Evolutionary conservation across 345 rosid genomes (phyloP).

Genomic region (Erucastrum elatum): DNA sequence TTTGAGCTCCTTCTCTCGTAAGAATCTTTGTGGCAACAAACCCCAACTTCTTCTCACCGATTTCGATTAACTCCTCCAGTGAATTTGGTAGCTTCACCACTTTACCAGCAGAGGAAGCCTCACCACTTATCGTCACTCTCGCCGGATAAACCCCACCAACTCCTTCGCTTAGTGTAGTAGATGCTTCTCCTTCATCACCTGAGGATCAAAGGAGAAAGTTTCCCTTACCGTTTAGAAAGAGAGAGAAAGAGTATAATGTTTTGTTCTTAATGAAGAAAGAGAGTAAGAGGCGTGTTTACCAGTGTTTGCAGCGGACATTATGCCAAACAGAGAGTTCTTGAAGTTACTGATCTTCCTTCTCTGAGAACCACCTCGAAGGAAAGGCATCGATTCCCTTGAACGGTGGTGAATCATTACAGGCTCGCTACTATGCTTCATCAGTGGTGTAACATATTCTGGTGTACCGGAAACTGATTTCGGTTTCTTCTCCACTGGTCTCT

Average conservation of each 20-base stretch:
- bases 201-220: background rate
- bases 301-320: slow-evolving; percentile 68
- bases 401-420: slow-evolving; percentile 45
- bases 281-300: slow-evolving; percentile 41
- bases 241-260: background rate
- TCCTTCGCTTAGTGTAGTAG: slow-evolving; percentile 20
- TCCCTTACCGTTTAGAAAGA: background rate
- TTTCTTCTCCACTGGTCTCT: slow-evolving; percentile 32
- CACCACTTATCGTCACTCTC: slow-evolving; percentile 67
- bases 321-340: slow-evolving; percentile 72
- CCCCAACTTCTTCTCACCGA: slow-evolving; percentile 58
- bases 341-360: slow-evolving; percentile 52
- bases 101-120: slow-evolving; percentile 48
- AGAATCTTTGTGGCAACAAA: slow-evolving; percentile 50
- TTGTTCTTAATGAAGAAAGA: background rate
- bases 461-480: background rate
- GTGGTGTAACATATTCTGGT: slow-evolving; percentile 31
- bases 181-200: slow-evolving; percentile 31
- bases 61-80: slow-evolving; percentile 54
- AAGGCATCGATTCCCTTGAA: slow-evolving; percentile 49
- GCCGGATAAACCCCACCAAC: slow-evolving; percentile 23
- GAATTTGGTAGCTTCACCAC: slow-evolving; percentile 60
- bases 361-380: slow-evolving; percentile 34
- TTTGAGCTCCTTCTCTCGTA: slow-evolving; percentile 63
- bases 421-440: slow-evolving; percentile 60